Conservation (phyloP, 805 yeast species). For the Teunomyces atbi region DNA sequence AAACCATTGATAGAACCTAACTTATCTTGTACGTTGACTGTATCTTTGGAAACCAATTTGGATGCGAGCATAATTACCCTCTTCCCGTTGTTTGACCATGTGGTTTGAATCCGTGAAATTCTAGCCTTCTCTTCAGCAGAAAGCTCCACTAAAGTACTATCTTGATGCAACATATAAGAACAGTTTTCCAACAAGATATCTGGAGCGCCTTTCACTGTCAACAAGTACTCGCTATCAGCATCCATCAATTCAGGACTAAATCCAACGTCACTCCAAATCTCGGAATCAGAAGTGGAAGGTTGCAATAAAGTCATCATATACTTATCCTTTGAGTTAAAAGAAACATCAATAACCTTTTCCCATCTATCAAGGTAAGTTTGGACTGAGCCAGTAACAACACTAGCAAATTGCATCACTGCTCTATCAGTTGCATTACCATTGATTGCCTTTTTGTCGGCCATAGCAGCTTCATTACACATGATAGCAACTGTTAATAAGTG, state of each 20-base stretch:
- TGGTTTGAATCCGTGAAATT: slow-evolving; percentile 25
- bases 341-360: slow-evolving; percentile 26
- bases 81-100: slow-evolving; percentile 38
- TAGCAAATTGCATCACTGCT: slow-evolving; percentile 40
- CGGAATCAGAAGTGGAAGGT: slow-evolving; percentile 7
- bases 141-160: slow-evolving; percentile 17
- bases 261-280: slow-evolving; percentile 12
- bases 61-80: slow-evolving; percentile 31
- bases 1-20: slow-evolving; percentile 13
- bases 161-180: slow-evolving; percentile 13
- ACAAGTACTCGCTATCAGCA: slow-evolving; percentile 14
- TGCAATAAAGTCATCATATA: slow-evolving; percentile 38
- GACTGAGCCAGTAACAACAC: slow-evolving; percentile 10
- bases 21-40: slow-evolving; percentile 10
- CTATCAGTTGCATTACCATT: slow-evolving; percentile 51
- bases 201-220: slow-evolving; percentile 47
- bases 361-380: slow-evolving; percentile 14
- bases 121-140: slow-evolving; percentile 13
- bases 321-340: slow-evolving; percentile 49
- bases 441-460: slow-evolving; percentile 21
- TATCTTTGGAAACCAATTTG: slow-evolving; percentile 17
- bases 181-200: slow-evolving; percentile 39
- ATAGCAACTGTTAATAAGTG: slow-evolving; percentile 20
- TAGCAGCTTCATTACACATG: slow-evolving; percentile 37
- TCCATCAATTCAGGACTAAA: slow-evolving; percentile 9